Conservation (phyloP, 192 early-diverging fungal species). For the Coemansia sp. region DNA sequence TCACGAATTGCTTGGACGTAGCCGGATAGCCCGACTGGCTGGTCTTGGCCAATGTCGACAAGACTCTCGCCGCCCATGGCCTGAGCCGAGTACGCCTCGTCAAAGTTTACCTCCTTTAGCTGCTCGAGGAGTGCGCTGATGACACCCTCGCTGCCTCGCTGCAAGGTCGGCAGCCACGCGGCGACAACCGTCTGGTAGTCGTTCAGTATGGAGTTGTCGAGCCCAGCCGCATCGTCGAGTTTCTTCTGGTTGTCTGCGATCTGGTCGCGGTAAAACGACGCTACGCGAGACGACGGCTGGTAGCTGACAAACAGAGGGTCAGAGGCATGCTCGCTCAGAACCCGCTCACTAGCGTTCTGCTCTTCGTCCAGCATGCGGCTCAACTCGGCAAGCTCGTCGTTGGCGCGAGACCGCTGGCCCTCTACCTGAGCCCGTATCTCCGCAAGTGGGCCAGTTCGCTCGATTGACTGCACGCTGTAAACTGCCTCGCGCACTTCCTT, state of each 20-base stretch:
- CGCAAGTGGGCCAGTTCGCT: slow-evolving; percentile 55
- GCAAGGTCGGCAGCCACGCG: slow-evolving; percentile 45
- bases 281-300: slow-evolving; percentile 72
- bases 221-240: slow-evolving; percentile 72
- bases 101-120: slow-evolving; percentile 41
- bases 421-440: slow-evolving; percentile 66
- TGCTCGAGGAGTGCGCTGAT: slow-evolving; percentile 53
- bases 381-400: slow-evolving; percentile 65
- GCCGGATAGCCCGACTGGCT: slow-evolving; percentile 40
- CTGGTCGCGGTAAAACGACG: slow-evolving; percentile 74
- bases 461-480: slow-evolving; percentile 59
- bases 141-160: slow-evolving; percentile 50
- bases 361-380: slow-evolving; percentile 79
- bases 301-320: slow-evolving; percentile 72
- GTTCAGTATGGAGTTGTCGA: slow-evolving; percentile 59
- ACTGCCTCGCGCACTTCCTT: slow-evolving; percentile 64
- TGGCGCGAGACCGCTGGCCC: slow-evolving; percentile 62
- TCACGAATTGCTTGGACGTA: slow-evolving; percentile 42
- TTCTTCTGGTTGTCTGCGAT: slow-evolving; percentile 69
- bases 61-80: slow-evolving; percentile 53
- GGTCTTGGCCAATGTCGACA: slow-evolving; percentile 59
- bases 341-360: slow-evolving; percentile 76
- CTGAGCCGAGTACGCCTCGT: slow-evolving; percentile 23
- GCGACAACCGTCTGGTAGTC: slow-evolving; percentile 44
- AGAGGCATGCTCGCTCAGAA: slow-evolving; percentile 76